These are phyloP conservation scores for Euphorbia schlechtendalii DNA, from an alignment of 441 rosid genomes.

Conservation along the genomic window DNA sequence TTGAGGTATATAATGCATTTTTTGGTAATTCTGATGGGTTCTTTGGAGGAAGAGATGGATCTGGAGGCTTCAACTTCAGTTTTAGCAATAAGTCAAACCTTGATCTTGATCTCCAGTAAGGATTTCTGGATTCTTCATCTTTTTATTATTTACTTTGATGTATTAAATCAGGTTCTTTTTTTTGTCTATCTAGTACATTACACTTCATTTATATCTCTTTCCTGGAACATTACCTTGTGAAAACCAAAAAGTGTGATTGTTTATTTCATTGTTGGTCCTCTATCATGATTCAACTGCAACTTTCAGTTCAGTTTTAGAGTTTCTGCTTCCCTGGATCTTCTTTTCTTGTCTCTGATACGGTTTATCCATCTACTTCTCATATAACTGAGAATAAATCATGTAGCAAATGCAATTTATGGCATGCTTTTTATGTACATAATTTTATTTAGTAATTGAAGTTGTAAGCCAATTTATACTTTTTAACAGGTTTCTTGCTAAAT, in stretches of 20 bases:
- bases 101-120: conserved; percentile 76
- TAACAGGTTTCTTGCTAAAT: background rate
- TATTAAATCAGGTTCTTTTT: background rate
- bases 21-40: conserved; percentile 73
- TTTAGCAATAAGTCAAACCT: conserved; percentile 44
- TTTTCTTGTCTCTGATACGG: too few species aligned
- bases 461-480: too few species aligned
- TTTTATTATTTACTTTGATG: background rate
- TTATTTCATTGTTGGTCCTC: too few species aligned
- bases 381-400: too few species aligned
- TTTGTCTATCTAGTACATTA: background rate
- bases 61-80: conserved; percentile 51
- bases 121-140: conserved; percentile 4
- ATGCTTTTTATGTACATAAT: background rate
- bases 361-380: too few species aligned
- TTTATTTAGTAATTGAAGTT: background rate
- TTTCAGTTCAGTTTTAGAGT: too few species aligned
- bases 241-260: too few species aligned
- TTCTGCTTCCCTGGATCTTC: too few species aligned
- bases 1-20: conserved; percentile 68
- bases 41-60: conserved; percentile 55
- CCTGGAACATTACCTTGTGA: too few species aligned
- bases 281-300: too few species aligned
- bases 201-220: background rate
- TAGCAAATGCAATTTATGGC: background rate